phyloP scores from a whole-genome alignment of 148 eudicot species.

The Camellia sinensis region DNA sequence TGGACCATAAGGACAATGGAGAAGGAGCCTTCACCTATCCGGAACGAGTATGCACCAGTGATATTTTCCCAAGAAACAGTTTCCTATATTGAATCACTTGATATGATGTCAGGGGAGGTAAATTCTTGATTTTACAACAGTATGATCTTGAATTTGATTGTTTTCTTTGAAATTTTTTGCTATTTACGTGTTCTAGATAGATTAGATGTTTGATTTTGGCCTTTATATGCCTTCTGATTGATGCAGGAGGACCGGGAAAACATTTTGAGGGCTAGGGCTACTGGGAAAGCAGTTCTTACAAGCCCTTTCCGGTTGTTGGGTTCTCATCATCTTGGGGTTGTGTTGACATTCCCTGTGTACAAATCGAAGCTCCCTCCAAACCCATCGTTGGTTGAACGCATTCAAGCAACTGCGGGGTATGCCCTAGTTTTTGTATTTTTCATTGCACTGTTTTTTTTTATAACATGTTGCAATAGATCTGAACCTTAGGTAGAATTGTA shows the following conservation, averaged over 20 bases:
- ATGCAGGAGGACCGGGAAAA: constrained; percentile 71
- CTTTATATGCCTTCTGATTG: neutral
- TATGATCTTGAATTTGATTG: neutral
- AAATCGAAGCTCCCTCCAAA: constrained; percentile 45
- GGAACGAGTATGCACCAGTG: constrained; percentile 69
- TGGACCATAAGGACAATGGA: constrained; percentile 69
- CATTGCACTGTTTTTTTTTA: neutral
- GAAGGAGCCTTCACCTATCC: constrained; percentile 52
- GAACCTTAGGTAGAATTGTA: neutral
- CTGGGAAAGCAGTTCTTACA: constrained; percentile 74
- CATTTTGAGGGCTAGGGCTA: constrained; percentile 63
- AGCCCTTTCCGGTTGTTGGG: constrained; percentile 57
- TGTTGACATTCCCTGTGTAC: constrained; percentile 70
- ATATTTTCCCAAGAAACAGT: constrained; percentile 68
- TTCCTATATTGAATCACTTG: constrained; percentile 58
- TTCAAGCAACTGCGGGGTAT: constrained; percentile 67
- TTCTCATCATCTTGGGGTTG: constrained; percentile 74
- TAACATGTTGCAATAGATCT: neutral
- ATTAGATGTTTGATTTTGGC: neutral
- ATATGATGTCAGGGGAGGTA: constrained; percentile 85
- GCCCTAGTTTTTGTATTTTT: constrained; percentile 2
- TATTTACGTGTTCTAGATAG: neutral
- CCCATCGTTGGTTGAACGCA: constrained; percentile 48
- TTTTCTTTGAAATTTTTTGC: neutral
- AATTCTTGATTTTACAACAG: neutral